Evolutionary conservation across 129 eudicot species (phyloP).

Genomic region (Dittrichia graveolens): DNA sequence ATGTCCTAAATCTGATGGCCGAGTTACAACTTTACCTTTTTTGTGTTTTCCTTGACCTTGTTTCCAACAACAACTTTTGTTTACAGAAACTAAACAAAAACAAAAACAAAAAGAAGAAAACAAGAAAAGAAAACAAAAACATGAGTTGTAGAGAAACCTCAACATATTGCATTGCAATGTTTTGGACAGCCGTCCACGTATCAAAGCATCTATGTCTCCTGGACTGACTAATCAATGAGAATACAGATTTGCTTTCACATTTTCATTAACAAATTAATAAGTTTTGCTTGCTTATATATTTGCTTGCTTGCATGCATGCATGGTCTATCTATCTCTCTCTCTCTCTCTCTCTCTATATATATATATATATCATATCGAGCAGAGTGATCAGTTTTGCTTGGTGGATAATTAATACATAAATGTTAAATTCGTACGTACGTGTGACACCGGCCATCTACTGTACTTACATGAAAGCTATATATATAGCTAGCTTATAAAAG

Average conservation of each 20-base stretch:
- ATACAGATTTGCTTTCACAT: slow-evolving; percentile 36
- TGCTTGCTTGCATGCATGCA: too few species aligned
- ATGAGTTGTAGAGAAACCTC: slow-evolving; percentile 36
- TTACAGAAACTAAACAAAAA: too few species aligned
- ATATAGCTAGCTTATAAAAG: too few species aligned
- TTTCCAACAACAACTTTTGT: slow-evolving; percentile 43
- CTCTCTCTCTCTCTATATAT: too few species aligned
- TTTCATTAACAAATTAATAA: slow-evolving; percentile 17
- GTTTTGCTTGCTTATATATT: too few species aligned
- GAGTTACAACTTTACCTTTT: slow-evolving; percentile 34
- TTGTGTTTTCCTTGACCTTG: slow-evolving; percentile 46
- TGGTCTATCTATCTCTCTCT: too few species aligned
- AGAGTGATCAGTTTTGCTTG: too few species aligned
- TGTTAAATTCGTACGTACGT: too few species aligned
- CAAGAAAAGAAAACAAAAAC: slow-evolving; percentile 29
- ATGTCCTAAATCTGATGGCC: slow-evolving; percentile 26
- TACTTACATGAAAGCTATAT: too few species aligned
- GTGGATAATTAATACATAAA: too few species aligned
- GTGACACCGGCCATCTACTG: too few species aligned
- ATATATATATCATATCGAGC: too few species aligned
- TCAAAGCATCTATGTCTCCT: slow-evolving; percentile 38
- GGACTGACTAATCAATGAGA: slow-evolving; percentile 31
- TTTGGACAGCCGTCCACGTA: slow-evolving; percentile 27
- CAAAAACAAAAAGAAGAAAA: slow-evolving; percentile 36
- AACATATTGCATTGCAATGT: slow-evolving; percentile 34